Conservation (phyloP, 208 protist species). For the Leishmania braziliensis region DNA sequence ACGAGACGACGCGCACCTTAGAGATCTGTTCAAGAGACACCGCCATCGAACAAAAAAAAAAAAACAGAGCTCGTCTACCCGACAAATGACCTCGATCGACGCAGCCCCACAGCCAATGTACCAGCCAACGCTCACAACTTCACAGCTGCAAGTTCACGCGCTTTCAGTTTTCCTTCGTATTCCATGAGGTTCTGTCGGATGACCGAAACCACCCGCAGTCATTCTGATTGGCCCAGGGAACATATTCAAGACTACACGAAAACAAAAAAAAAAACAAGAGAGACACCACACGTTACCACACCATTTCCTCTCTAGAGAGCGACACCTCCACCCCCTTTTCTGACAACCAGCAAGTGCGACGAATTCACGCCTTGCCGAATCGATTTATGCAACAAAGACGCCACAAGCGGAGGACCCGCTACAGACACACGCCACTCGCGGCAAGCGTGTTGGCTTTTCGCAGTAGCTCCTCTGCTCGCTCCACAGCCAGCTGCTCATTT, state of each 20-base stretch:
- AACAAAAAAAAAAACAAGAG: not conserved
- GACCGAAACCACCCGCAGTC: not conserved
- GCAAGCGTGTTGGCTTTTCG: conserved; percentile 14
- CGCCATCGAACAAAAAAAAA: not conserved
- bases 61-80: not conserved
- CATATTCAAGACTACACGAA: not conserved
- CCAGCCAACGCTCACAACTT: not conserved
- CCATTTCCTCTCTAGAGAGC: not conserved
- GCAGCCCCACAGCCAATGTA: not conserved
- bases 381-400: not conserved
- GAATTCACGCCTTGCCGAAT: not conserved
- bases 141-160: not conserved
- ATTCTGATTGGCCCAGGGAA: not conserved
- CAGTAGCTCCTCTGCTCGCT: conserved; percentile 25
- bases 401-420: not conserved
- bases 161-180: not conserved
- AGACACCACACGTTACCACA: not conserved
- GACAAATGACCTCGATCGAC: not conserved
- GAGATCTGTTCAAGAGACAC: not conserved
- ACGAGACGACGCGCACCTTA: not conserved
- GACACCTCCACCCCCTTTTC: not conserved
- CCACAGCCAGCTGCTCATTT: conserved; percentile 21
- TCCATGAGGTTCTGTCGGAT: not conserved
- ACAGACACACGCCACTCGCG: conserved; percentile 6
- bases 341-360: not conserved